These are phyloP conservation scores for Boechera stricta DNA, from an alignment of 345 rosid species.

Conservation along the genomic window DNA sequence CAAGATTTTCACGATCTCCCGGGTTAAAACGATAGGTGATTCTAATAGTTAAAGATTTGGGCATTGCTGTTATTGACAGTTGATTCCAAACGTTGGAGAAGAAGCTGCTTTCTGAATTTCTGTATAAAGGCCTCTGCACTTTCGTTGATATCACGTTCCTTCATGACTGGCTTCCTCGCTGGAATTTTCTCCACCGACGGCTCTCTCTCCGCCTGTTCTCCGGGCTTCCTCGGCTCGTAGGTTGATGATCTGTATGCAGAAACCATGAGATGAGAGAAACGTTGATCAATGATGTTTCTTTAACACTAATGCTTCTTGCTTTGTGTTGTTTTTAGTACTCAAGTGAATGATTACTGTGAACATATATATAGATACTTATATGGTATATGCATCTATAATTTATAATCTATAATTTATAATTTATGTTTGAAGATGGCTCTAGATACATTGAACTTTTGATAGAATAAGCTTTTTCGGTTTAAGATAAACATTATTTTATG, in stretches of 20 bases:
- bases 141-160: slow-evolving; percentile 59
- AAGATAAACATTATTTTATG: slow-evolving; percentile 25
- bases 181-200: slow-evolving; percentile 12
- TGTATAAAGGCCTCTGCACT: slow-evolving; percentile 81
- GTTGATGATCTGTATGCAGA: slow-evolving; percentile 33
- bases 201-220: slow-evolving; percentile 21
- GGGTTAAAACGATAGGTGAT: not conserved
- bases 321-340: slow-evolving; percentile 9
- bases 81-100: slow-evolving; percentile 71
- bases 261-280: slow-evolving; percentile 29
- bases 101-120: slow-evolving; percentile 67
- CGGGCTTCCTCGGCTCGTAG: slow-evolving; percentile 28
- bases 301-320: slow-evolving; percentile 16
- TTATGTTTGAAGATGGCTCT: slow-evolving; percentile 19
- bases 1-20: slow-evolving; percentile 5
- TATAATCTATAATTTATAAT: not conserved
- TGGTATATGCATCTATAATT: not conserved
- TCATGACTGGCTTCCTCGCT: slow-evolving; percentile 24
- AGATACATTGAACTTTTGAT: slow-evolving; percentile 36
- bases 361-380: slow-evolving; percentile 24
- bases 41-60: slow-evolving; percentile 15
- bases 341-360: slow-evolving; percentile 5
- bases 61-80: slow-evolving; percentile 42
- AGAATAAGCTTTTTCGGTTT: slow-evolving; percentile 32
- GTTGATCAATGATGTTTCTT: slow-evolving; percentile 24